Evolutionary conservation across 1,284 basidiomycete species (phyloP), one percentile per base, ranked within the genome.

Genomic region (Butyriboletus appendiculatus): DNA sequence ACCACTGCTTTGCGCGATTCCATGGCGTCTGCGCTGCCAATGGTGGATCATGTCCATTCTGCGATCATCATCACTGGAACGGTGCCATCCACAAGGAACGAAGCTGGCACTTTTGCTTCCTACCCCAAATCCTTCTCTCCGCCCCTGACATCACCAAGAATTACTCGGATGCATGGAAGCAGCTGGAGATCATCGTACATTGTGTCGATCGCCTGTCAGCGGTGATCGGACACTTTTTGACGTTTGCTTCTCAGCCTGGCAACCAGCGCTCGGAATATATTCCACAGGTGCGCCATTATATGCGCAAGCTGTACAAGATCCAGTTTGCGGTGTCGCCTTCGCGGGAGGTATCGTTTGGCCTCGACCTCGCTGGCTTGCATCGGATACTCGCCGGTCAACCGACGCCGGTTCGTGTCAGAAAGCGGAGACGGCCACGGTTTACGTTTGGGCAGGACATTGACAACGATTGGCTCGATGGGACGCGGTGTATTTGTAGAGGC

Each of bases 31-130:
- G 90, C 60, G 90, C 89, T 12, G 85, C 85, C 58, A 90, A 86
- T 59, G 90, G 90, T n/a, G 90, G 90, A 35, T 92, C 90, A 9
- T 92, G 90, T 66, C 90, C 90, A 0, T 92, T 92, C 75, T 92
- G 90, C 62, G 90, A 92, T 59, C 89, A 92, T 61, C 86, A 90
- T 59, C 90, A 92, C 62, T 92, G 90, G 90, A 90, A 92, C 61
- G 90, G 90, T 28, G 80, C 85, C 8, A 85, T 92, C 52, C 82
- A 84, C 67, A 91, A 90, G 68, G 81, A 88, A 55, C 83, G 90
- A 46, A 88, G 77, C 61, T 92, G 84, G 81, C 88, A 92, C 64
- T 92, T 88, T 72, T 87, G 82, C 66, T 89, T 82, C 69, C 78
- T 92, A 33, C 86, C 89, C 3, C 76, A 80, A 20, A 81, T 90